Base-by-base conservation (phyloP, 2,329 filamentous ascomycete species). In the Calonectria pseudoturangicola region DNA sequence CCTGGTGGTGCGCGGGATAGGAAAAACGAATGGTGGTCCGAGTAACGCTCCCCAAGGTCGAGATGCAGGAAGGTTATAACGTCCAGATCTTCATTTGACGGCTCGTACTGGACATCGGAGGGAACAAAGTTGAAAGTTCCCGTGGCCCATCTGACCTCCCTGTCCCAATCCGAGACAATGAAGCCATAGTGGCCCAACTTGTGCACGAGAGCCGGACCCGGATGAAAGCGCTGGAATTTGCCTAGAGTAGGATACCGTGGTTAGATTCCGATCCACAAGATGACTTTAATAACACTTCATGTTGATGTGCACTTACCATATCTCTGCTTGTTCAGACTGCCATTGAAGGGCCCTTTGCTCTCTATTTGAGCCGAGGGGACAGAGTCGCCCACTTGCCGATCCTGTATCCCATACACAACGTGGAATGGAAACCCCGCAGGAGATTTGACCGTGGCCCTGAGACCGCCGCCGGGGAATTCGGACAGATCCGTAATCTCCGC, bases 21-120 rank as follows among this genome's bases (percentile, higher is more conserved):
- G 33, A 70, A 70, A 9, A 70, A 16, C 18, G 48, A 60, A 21
- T 92, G 90, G 76, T 92, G 90, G 77, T 92, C 90, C 0, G 86
- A 84, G 71, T 84, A 86, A 1, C 83, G 82, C 0, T 83, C 76
- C 0, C 89, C 90, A 1, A 86, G 82, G 74, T 91, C 90, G 18
- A 92, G 83, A 74, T 91, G 90, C 28, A 87, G 79, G 77, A 92
- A 92, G 3, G 85, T 25, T 2, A 50, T 41, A 1, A 56, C 60
- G 15, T 63, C 84, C 2, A 86, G 27, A 2, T 78, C 71, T 16
- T 79, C 74, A n/a, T 75, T 67, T 15, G 74, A 51, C 9, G 69
- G 25, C 13, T 50, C 41, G 41, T 74, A 74, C 1, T 78, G 64
- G 21, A 80, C 76, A 63, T 88, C 85, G 0, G 82, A 80, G 1